Percentiles rank a stretch among this genome's conserved stretches.
phyloP scores from a whole-genome alignment of 208 protist genomes.

The Phytomonas sp. region DNA sequence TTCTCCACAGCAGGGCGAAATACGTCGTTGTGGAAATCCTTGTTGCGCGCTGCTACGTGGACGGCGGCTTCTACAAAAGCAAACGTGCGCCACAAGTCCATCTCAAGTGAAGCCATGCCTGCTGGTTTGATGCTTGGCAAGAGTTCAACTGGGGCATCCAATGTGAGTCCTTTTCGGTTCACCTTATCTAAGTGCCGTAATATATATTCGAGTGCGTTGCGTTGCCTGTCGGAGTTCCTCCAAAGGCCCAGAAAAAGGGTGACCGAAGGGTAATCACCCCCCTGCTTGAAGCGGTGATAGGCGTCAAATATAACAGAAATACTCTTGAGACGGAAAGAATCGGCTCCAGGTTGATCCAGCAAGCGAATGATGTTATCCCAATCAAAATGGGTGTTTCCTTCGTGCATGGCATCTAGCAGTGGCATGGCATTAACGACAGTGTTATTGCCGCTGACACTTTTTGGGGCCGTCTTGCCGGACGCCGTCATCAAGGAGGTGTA shows the following conservation, averaged over 20 bases:
- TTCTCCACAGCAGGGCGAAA: constrained; percentile 53
- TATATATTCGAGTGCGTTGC: constrained; percentile 72
- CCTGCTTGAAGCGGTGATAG: constrained; percentile 73
- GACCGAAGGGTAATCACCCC: constrained; percentile 60
- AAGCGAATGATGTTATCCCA: constrained; percentile 71
- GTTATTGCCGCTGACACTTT: constrained; percentile 39
- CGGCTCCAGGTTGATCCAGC: constrained; percentile 60
- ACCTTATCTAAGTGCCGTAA: constrained; percentile 76
- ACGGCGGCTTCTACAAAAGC: constrained; percentile 77
- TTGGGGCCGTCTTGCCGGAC: constrained; percentile 41
- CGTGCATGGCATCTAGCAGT: constrained; percentile 59
- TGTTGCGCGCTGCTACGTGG: constrained; percentile 72
- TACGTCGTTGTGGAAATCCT: constrained; percentile 67
- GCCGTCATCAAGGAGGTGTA: constrained; percentile 70
- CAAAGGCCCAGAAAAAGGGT: constrained; percentile 75
- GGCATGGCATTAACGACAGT: constrained; percentile 67
- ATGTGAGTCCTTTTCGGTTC: constrained; percentile 43
- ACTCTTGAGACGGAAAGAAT: constrained; percentile 60
- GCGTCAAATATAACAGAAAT: constrained; percentile 82
- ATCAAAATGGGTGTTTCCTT: constrained; percentile 38
- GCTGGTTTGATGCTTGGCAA: constrained; percentile 34
- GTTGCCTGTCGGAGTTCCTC: constrained; percentile 66
- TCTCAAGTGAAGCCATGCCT: constrained; percentile 18
- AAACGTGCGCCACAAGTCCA: constrained; percentile 70
- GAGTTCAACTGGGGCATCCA: constrained; percentile 48